Evolutionary conservation across 2,329 filamentous ascomycete genomes (phyloP).

Genomic region (Gremmenia infestans): DNA sequence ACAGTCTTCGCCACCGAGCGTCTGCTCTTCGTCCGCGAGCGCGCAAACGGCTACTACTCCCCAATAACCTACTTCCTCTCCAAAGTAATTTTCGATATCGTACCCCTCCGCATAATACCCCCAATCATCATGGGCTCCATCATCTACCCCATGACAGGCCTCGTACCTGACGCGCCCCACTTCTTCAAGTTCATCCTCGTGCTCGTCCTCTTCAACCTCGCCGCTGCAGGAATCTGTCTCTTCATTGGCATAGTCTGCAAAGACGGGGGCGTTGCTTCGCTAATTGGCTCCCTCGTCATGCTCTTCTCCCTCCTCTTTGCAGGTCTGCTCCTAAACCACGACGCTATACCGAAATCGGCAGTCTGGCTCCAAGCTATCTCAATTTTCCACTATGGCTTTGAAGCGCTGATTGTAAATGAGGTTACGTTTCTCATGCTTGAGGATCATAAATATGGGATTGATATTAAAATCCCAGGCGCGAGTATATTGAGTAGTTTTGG

Average conservation of each 20-base stretch:
- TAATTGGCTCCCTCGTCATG: slow-evolving; percentile 95
- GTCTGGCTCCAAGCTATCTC: slow-evolving; percentile 90
- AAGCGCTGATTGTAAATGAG: slow-evolving; percentile 95
- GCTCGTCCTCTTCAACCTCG: slow-evolving; percentile 91
- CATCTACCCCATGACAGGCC: slow-evolving; percentile 94
- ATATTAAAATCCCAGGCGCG: slow-evolving; percentile 92
- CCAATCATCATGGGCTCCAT: slow-evolving; percentile 94
- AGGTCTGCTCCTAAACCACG: slow-evolving; percentile 87
- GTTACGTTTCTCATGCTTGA: slow-evolving; percentile 84
- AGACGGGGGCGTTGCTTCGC: slow-evolving; percentile 83
- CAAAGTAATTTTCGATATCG: slow-evolving; percentile 97
- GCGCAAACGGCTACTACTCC: slow-evolving; percentile 94
- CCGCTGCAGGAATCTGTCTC: slow-evolving; percentile 86
- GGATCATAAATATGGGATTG: slow-evolving; percentile 91
- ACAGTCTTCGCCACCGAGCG: slow-evolving; percentile 91
- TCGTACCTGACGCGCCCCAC: slow-evolving; percentile 74
- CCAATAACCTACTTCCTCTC: slow-evolving; percentile 90
- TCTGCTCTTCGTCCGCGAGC: slow-evolving; percentile 84
- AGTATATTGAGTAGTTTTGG: slow-evolving; percentile 93
- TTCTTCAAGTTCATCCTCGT: slow-evolving; percentile 92
- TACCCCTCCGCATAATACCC: slow-evolving; percentile 89
- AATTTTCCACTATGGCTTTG: slow-evolving; percentile 97
- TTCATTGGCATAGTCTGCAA: slow-evolving; percentile 96
- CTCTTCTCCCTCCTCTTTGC: slow-evolving; percentile 94
- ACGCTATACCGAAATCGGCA: slow-evolving; percentile 80